Base-by-base conservation (phyloP, 352 stramenopile species). In the Aphanomyces astaci region DNA sequence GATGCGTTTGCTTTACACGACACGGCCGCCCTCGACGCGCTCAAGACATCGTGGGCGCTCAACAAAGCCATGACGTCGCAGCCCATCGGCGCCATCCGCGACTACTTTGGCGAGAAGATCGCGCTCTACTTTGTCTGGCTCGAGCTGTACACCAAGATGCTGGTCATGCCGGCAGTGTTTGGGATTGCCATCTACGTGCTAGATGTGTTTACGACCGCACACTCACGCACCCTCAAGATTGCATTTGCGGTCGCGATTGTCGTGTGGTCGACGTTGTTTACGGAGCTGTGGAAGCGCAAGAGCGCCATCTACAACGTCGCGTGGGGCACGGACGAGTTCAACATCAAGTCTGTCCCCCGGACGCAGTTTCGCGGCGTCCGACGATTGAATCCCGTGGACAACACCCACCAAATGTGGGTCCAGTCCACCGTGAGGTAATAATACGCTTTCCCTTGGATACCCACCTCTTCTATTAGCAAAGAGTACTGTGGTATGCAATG, bases 101-200 rank as follows among this genome's bases (percentile, higher is more conserved):
- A 80, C 55, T 97, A 97, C 74, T 97, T 96, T 79, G 90, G 90
- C 59, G 88, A 97, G 65, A 91, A 92, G 64, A 84, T 96, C 17
- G 88, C 84, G 30, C 81, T 97, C 28, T 97, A 97, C 71, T 97
- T 97, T 72, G 88, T 87, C 10, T 97, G 88, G 81, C 78, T 97
- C 32, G 88, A 89, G 10, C 96, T 95, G 64, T 97, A 96, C 78
- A 97, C 89, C n/a, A 94, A 94, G 77, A 94, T 95, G 85, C 78
- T 97, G 3, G 24, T 96, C 1, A 80, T 95, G 40, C 87, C 89
- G 13, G 74, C 82, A 9, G 79, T 94, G 9, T 73, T 84, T 0
- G 90, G 90, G 17, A 76, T 96, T 53, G 81, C 91, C 54, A 89
- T 92, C 17, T 94, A 75, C 13, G 82, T 86, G 10, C 73, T 75